These are phyloP conservation scores for Saccharomyces hybrid DNA, from an alignment of 1,139 yeast species.

Conservation along the genomic window DNA sequence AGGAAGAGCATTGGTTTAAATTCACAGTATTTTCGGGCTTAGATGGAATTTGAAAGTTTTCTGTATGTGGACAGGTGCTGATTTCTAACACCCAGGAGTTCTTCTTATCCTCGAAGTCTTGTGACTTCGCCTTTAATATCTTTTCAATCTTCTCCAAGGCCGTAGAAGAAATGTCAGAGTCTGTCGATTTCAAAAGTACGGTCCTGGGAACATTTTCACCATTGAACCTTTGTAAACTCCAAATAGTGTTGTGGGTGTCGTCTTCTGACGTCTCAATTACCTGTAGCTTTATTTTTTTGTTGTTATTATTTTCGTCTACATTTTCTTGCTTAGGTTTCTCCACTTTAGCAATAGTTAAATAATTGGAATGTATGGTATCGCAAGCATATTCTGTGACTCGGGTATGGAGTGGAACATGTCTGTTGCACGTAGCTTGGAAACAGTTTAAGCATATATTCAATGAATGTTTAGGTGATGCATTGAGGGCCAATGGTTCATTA, in stretches of 20 bases:
- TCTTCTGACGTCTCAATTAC: slow-evolving; percentile 62
- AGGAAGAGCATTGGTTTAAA: slow-evolving; percentile 45
- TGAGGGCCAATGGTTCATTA: slow-evolving; percentile 11
- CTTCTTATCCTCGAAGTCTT: slow-evolving; percentile 59
- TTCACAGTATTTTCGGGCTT: slow-evolving; percentile 25
- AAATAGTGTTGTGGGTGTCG: slow-evolving; percentile 50
- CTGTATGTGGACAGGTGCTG: slow-evolving; percentile 68
- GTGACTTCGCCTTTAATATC: slow-evolving; percentile 59
- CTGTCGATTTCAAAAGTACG: slow-evolving; percentile 5
- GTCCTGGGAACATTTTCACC: slow-evolving; percentile 3
- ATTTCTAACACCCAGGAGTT: slow-evolving; percentile 91
- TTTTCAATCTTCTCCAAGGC: slow-evolving; percentile 35
- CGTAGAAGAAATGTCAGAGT: slow-evolving; percentile 7
- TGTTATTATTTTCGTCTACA: slow-evolving; percentile 18
- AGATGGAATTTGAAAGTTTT: slow-evolving; percentile 39
- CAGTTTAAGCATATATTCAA: slow-evolving; percentile 27
- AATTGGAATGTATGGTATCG: slow-evolving; percentile 16
- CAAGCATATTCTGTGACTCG: slow-evolving; percentile 15
- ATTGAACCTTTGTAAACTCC: slow-evolving; percentile 17
- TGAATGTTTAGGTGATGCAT: slow-evolving; percentile 12
- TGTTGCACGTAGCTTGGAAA: slow-evolving; percentile 28
- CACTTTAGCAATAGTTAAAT: slow-evolving; percentile 20
- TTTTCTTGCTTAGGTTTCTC: slow-evolving; percentile 14
- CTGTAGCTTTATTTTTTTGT: slow-evolving; percentile 66
- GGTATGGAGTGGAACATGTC: slow-evolving; percentile 22